Evolutionary conservation across 108 stramenopile species (phyloP).

Genomic region (Poteriospumella lacustris): DNA sequence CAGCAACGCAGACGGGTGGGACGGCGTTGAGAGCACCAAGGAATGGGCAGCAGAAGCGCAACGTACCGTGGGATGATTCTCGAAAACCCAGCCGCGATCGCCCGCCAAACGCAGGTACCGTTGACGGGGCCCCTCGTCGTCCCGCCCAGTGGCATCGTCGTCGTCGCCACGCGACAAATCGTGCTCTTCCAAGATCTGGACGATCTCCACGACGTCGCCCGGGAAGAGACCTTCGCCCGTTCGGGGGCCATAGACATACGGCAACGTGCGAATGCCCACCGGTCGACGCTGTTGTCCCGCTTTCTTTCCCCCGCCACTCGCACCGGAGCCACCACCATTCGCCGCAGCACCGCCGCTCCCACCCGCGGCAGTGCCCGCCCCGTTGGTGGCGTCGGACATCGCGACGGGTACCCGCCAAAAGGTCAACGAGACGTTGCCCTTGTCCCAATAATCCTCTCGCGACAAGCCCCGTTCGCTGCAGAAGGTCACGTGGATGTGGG

Average conservation of each 20-base stretch:
- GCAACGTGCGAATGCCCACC: conserved; percentile 39
- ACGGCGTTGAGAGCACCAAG: no score
- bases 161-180: conserved; percentile 28
- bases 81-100: conserved; percentile 40
- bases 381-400: no score
- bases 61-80: conserved; percentile 10
- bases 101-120: conserved; percentile 40
- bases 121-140: neutral
- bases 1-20: no score
- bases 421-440: neutral
- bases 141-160: conserved; percentile 23
- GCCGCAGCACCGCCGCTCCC: no score
- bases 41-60: no score
- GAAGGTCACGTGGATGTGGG: neutral
- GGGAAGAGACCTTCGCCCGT: conserved; percentile 42
- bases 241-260: conserved; percentile 29
- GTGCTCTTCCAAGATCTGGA: conserved; percentile 7
- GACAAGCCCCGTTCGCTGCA: neutral
- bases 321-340: no score
- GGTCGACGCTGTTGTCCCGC: neutral
- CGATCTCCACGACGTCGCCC: conserved; percentile 38
- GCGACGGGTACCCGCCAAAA: conserved; percentile 11
- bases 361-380: no score
- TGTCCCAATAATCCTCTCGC: neutral
- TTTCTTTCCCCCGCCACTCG: no score